Percentiles rank a stretch among this genome's conserved stretches.
Evolutionary conservation across 108 stramenopile species (phyloP).

Genomic region (Nannochloropsis gaditana): DNA sequence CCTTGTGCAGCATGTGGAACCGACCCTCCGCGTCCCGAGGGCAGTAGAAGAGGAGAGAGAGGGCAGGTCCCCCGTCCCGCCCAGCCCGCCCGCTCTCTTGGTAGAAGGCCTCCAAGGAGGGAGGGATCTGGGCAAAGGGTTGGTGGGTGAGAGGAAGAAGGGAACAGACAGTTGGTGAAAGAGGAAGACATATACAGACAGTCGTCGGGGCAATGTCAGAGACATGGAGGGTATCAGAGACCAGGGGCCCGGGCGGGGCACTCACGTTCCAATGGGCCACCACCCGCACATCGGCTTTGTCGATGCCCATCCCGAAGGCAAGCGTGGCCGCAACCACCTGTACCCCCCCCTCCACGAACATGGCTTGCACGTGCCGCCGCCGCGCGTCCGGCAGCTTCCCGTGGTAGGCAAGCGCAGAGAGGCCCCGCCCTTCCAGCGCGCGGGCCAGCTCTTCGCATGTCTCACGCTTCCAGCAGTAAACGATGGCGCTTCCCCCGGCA

Average conservation of each 20-base stretch:
- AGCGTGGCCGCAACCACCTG: conserved; percentile 83
- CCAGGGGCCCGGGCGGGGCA: background rate
- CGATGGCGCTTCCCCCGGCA: conserved; percentile 54
- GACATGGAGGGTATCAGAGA: background rate
- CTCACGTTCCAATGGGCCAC: background rate
- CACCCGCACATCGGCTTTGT: conserved; percentile 72
- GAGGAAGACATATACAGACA: background rate
- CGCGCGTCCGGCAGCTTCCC: conserved; percentile 63
- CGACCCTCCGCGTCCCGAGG: background rate
- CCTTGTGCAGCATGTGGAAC: background rate
- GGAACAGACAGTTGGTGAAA: background rate
- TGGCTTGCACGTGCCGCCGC: conserved; percentile 52
- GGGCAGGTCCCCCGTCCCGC: conserved; percentile 35
- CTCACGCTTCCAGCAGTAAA: conserved; percentile 41
- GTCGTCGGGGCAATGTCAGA: background rate
- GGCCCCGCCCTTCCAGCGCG: background rate
- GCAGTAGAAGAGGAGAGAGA: conserved; percentile 29
- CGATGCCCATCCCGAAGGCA: conserved; percentile 98
- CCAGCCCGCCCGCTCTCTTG: conserved; percentile 46
- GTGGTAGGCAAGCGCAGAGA: conserved; percentile 63
- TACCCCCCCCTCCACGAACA: conserved; percentile 69
- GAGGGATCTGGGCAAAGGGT: background rate
- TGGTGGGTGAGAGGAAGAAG: background rate
- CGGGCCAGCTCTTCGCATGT: background rate
- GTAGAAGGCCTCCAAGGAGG: conserved; percentile 21